Conservation (phyloP, 225 moss, liverwort and hornwort genomes). For the Bryum argenteum region DNA sequence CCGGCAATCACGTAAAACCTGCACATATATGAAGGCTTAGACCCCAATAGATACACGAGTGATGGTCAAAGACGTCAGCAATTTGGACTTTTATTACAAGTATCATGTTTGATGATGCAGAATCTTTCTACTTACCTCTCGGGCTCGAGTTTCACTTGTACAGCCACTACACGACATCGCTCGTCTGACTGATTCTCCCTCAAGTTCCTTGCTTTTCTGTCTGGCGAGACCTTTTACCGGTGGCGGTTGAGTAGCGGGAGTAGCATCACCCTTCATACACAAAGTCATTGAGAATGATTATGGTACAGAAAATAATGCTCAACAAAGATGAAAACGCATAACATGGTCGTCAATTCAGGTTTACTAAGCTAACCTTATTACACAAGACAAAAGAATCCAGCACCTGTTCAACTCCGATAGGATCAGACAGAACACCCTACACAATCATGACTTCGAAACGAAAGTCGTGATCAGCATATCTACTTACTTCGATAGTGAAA, state of each 20-base stretch:
- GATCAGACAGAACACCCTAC: not conserved
- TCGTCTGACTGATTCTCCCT: slow-evolving; percentile 45
- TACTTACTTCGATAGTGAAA: slow-evolving; percentile 73
- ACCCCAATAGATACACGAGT: slow-evolving; percentile 8
- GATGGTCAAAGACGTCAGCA: not conserved
- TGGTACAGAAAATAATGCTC: not conserved
- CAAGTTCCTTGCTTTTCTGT: slow-evolving; percentile 41
- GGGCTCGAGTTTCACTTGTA: slow-evolving; percentile 58
- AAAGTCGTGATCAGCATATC: slow-evolving; percentile 1
- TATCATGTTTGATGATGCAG: slow-evolving; percentile 4
- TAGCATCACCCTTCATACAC: slow-evolving; percentile 62
- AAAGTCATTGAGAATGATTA: slow-evolving; percentile 10
- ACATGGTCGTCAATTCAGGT: not conserved
- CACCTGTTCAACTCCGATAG: not conserved
- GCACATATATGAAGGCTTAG: slow-evolving; percentile 19
- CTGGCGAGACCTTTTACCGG: slow-evolving; percentile 69
- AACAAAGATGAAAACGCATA: slow-evolving; percentile 1
- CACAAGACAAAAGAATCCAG: slow-evolving; percentile 1
- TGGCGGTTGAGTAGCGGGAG: slow-evolving; percentile 69
- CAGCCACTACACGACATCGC: slow-evolving; percentile 76
- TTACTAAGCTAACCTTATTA: not conserved
- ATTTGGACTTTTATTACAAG: slow-evolving; percentile 22
- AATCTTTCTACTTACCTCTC: slow-evolving; percentile 49
- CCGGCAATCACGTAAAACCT: slow-evolving; percentile 80
- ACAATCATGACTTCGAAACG: slow-evolving; percentile 21